Evolutionary conservation across 805 yeast genomes (phyloP).

Genomic region (Starmerella apis): DNA sequence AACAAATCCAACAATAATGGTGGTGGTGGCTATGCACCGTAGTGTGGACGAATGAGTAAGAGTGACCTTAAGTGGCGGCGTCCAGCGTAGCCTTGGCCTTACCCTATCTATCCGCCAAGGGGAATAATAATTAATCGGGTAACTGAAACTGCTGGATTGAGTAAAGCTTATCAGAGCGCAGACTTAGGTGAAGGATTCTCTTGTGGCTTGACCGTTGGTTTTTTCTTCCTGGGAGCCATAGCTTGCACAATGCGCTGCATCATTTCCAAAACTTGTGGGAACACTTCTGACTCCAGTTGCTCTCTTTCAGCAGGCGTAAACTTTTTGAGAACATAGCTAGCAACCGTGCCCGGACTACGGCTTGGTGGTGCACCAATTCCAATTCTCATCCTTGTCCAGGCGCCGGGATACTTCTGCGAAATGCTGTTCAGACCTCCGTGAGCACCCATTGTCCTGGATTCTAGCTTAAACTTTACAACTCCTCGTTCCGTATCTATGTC

Average conservation of each 20-base stretch:
- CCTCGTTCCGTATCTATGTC: slow-evolving; percentile 64
- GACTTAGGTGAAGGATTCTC: neutral
- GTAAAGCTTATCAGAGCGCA: neutral
- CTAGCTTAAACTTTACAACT: slow-evolving; percentile 49
- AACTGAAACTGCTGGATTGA: no score
- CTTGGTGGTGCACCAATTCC: slow-evolving; percentile 65
- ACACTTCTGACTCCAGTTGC: slow-evolving; percentile 32
- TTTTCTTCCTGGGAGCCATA: slow-evolving; percentile 7
- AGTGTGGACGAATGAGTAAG: neutral
- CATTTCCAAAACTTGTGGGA: slow-evolving; percentile 23
- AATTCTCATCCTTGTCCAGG: slow-evolving; percentile 54
- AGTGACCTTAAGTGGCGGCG: neutral
- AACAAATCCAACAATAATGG: no score
- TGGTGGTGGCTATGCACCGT: neutral
- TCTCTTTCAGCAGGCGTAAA: slow-evolving; percentile 41
- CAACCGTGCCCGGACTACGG: slow-evolving; percentile 39
- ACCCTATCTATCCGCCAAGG: neutral
- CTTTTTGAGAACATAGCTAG: slow-evolving; percentile 50
- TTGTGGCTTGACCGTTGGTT: neutral
- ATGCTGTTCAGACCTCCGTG: slow-evolving; percentile 74
- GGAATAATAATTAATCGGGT: no score
- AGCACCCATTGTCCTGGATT: slow-evolving; percentile 58
- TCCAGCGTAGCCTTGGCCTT: neutral
- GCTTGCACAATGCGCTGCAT: slow-evolving; percentile 12
- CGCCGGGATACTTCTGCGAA: slow-evolving; percentile 34